Conservation (phyloP, 441 rosid genomes). For the Pelargonium cotyledonis region DNA sequence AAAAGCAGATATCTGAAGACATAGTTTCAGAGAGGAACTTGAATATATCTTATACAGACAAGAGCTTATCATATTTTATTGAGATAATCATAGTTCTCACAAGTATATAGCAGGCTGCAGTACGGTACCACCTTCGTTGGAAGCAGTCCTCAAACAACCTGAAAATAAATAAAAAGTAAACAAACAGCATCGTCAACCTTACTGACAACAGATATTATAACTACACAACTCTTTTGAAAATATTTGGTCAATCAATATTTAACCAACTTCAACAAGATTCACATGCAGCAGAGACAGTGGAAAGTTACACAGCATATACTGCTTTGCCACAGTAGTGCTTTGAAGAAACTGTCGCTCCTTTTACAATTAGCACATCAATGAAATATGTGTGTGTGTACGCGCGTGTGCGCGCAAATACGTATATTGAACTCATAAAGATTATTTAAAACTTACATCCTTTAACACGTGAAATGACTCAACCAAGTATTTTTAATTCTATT, state of each 20-base stretch:
- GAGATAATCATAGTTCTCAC: conserved; percentile 37
- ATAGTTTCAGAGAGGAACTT: conserved; percentile 3
- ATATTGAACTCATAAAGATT: no score
- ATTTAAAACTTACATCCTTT: no score
- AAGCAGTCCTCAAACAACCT: conserved; percentile 98
- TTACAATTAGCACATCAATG: no score
- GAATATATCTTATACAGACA: background rate
- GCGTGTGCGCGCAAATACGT: no score
- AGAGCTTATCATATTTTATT: conserved; percentile 9
- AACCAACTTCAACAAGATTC: background rate
- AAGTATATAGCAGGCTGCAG: conserved; percentile 98
- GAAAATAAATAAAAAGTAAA: conserved; percentile 12
- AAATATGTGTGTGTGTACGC: no score
- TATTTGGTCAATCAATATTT: background rate
- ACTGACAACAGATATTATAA: background rate
- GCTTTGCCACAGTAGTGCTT: no score
- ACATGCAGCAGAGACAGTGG: no score
- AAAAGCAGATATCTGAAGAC: no score
- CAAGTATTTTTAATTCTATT: no score
- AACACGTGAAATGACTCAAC: no score
- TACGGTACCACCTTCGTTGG: conserved; percentile 97
- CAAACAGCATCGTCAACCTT: background rate
- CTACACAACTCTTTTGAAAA: background rate
- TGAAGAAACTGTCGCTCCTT: no score
- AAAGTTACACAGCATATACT: no score